Evolutionary conservation across 441 rosid genomes (phyloP), one percentile per base, ranked within the genome.

Genomic region (Brassica balearica): DNA sequence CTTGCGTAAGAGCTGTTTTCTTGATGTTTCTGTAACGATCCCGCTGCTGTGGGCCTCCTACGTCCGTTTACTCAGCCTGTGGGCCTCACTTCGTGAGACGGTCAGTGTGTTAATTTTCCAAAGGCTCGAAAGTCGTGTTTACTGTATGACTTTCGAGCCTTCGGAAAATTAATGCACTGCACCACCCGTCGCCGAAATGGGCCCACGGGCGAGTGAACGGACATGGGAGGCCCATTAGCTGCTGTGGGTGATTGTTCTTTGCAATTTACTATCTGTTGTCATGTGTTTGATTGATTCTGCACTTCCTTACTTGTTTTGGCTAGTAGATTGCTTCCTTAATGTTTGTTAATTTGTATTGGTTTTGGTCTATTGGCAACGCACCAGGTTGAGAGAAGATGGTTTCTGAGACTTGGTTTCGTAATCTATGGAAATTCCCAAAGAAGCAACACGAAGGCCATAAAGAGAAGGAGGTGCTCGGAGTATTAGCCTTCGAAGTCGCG

Each of bases 391-490:
- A 34, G 38, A 34, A 82, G 86, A 66, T 91, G 97, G 97, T 92
- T 68, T 91, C 86, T 0, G 99, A 92, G 77, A 87, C 94, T 46
- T 96, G 97, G 99, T 92, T 94, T 84, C 98, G 92, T 73, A 82
- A 84, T 75, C 80, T 94, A 63, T 94, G 91, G 97, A 91, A 80
- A 81, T 82, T 83, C 17, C 85, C 96, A 4, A 84, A 88, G 79
- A 96, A 84, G 85, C 89, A 88, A 0, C 14, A 11, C 4, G 84
- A 86, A 1, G 86, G 84, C 69, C 87, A 83, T 74, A 34, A 34
- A 36, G 89, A 84, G 73, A 91, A 90, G 78, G 87, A 41, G 48
- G 83, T 82, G 59, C 84, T 94, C 17, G 97, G 93, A n/a, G 95
- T 96, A 68, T 77, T 94, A 77, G 97, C 98, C 0, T 92, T 94